Base-by-base conservation (phyloP, 2,329 filamentous ascomycete genomes). In the Colletotrichum sp. region DNA sequence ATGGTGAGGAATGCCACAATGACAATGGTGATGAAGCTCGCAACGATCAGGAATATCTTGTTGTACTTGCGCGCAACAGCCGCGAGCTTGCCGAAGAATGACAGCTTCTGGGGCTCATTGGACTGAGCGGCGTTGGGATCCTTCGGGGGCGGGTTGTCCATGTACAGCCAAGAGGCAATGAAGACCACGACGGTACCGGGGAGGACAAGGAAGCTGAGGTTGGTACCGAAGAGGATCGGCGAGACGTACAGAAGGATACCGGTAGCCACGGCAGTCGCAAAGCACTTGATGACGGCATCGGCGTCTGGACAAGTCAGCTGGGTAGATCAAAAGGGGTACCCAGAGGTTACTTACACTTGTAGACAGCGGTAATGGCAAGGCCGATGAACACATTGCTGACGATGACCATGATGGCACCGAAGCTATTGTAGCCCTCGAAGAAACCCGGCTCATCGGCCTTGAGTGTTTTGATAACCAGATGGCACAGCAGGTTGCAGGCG, bases 301-400 rank as follows among this genome's bases (percentile, higher is more conserved):
- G 82, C 82, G 72, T 84, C 81, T 84, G 39, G 15, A 22, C 52
- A 39, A 24, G 69, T 79, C 32, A 78, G 69, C 30, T 55, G 6
- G n/a, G 10, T 9, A 6, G 26, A 15, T 10, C 55, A 39, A 39
- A 36, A 44, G 15, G 44, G 10, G 7, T 2, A n/a, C 5, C 44
- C n/a, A 8, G 2, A 13, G 9, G 9, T 5, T 15, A 78, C 80
- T 75, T 66, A 82, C 82, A 84, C 76, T 82, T 83, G 76, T 84
- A 84, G 7, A 84, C 82, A 6, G 81, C 82, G 18, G 82, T 83
- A 39, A 83, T 83, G n/a, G 82, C 82, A 26, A 84, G 78, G 24
- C 82, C 82, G 64, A 84, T 82, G 72, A 83, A 83, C 59, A 83
- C 82, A 62, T 83, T 84, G 75, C 81, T 83, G 22, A 81, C 67